A percentile compares a stretch with the other conserved stretches of the same genome.
phyloP scores from a whole-genome alignment of 768 basidiomycete genomes.

The Rhodotorula paludigena region DNA sequence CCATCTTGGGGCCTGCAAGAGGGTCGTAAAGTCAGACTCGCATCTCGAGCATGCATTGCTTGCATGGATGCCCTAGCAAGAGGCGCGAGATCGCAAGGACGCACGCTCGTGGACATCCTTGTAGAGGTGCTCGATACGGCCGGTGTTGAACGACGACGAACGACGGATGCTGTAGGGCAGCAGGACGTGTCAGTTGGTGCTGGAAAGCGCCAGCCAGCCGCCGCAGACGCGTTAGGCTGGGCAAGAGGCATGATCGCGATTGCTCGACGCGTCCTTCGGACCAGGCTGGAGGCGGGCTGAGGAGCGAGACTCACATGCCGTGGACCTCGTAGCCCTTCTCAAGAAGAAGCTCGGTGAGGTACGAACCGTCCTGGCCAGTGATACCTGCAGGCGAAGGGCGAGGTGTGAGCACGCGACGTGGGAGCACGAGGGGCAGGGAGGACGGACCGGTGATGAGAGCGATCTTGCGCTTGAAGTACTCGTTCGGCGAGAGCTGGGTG shows the following conservation, averaged over 20 bases:
- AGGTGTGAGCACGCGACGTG: not conserved
- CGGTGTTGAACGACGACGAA: constrained; percentile 97
- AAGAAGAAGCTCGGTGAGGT: constrained; percentile 62
- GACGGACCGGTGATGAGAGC: constrained; percentile 91
- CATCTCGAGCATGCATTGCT: too few relatives aligned
- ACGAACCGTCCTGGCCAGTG: constrained; percentile 94
- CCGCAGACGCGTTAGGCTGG: too few relatives aligned
- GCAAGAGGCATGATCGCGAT: too few relatives aligned
- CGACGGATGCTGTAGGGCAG: constrained; percentile 95
- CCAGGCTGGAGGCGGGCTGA: too few relatives aligned
- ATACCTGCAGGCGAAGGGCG: constrained; percentile 58
- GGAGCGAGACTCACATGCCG: constrained; percentile 42
- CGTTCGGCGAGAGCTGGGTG: constrained; percentile 50
- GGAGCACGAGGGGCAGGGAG: too few relatives aligned
- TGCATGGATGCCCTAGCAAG: too few relatives aligned
- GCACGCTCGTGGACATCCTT: constrained; percentile 85
- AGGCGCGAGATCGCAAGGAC: too few relatives aligned
- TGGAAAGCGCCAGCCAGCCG: too few relatives aligned
- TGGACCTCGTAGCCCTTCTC: constrained; percentile 51
- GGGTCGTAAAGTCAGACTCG: too few relatives aligned
- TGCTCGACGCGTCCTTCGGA: too few relatives aligned
- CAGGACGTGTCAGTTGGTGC: too few relatives aligned
- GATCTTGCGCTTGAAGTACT: constrained; percentile 84
- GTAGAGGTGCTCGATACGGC: constrained; percentile 87
- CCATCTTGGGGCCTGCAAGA: constrained; percentile 46